Evolutionary conservation across 306 rosid genomes (phyloP).

Genomic region (Sophora flavescens): DNA sequence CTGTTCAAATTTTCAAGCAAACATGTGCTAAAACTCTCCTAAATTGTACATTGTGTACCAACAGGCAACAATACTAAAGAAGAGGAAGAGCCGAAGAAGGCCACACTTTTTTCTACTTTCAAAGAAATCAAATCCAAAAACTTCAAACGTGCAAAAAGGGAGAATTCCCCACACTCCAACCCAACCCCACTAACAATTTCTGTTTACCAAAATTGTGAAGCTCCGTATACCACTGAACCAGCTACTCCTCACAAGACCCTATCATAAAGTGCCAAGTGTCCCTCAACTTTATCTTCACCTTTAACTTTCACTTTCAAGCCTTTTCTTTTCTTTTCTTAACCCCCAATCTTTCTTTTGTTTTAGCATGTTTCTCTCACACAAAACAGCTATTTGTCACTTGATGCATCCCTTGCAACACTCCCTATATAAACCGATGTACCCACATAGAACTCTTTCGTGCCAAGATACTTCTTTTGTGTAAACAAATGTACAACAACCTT

Average conservation of each 20-base stretch:
- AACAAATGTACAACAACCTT: slow-evolving; percentile 25
- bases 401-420: not conserved
- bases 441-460: slow-evolving; percentile 54
- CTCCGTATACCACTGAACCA: slow-evolving; percentile 43
- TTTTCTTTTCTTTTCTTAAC: slow-evolving; percentile 52
- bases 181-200: slow-evolving; percentile 43
- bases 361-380: slow-evolving; percentile 31
- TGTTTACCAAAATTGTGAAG: slow-evolving; percentile 22
- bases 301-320: slow-evolving; percentile 41
- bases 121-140: slow-evolving; percentile 35
- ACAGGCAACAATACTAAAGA: not conserved
- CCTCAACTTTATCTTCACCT: slow-evolving; percentile 35
- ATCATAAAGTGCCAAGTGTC: slow-evolving; percentile 47
- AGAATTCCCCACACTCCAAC: slow-evolving; percentile 2
- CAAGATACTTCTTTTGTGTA: slow-evolving; percentile 31
- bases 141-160: slow-evolving; percentile 8
- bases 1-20: not conserved
- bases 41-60: not conserved
- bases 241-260: slow-evolving; percentile 25
- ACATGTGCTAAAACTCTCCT: not conserved
- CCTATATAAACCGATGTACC: slow-evolving; percentile 54
- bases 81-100: not conserved
- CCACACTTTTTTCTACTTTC: not conserved
- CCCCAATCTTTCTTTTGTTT: slow-evolving; percentile 46
- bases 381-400: slow-evolving; percentile 32